Evolutionary conservation across 202 grass and related monocot genomes (phyloP).

Genomic region (Digitaria exilis): DNA sequence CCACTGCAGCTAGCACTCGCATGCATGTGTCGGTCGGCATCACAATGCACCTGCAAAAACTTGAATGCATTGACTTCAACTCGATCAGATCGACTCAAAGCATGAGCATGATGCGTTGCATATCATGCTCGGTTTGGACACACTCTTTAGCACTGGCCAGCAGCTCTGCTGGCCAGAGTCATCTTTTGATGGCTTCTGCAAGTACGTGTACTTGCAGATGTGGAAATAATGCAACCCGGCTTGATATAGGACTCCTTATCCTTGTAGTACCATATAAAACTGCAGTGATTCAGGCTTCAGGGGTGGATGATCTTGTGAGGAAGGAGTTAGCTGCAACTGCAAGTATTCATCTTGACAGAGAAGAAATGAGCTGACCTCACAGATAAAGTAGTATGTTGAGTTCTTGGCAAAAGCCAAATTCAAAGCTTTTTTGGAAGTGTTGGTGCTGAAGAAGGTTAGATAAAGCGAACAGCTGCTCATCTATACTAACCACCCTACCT

Average conservation of each 20-base stretch:
- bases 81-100: neutral
- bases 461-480: neutral
- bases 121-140: constrained; percentile 11
- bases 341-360: neutral
- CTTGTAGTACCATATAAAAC: neutral
- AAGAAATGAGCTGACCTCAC: no score
- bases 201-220: neutral
- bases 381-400: no score
- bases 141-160: neutral
- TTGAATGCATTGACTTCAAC: constrained; percentile 8
- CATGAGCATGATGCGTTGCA: neutral
- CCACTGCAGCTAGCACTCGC: neutral
- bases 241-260: neutral
- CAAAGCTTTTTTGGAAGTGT: neutral
- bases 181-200: neutral
- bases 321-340: neutral
- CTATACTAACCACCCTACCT: constrained; percentile 13
- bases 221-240: neutral
- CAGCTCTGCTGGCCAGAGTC: neutral
- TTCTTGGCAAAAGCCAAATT: no score
- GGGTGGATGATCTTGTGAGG: neutral
- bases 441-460: neutral
- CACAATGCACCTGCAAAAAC: constrained; percentile 20
- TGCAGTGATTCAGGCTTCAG: neutral
- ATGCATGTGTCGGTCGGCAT: neutral